Percentiles rank a stretch among this genome's conserved stretches.
These are phyloP conservation scores for Colletotrichum lindemuthianum DNA, from an alignment of 2,329 filamentous ascomycete genomes.

Conservation along the genomic window DNA sequence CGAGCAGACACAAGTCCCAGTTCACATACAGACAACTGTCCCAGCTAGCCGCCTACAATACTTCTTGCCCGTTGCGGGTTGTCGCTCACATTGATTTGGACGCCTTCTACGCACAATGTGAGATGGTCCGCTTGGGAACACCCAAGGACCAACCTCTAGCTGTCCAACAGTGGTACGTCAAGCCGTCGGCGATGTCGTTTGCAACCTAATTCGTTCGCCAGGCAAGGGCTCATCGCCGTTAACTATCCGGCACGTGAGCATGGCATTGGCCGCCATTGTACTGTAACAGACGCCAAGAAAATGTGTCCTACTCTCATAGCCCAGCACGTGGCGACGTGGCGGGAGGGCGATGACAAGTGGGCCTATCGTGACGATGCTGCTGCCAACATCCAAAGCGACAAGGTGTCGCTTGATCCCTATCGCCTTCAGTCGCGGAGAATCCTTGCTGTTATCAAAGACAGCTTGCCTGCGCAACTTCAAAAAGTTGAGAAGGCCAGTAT, in stretches of 20 bases:
- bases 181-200: background rate
- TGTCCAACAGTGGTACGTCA: slow-evolving; percentile 85
- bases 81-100: slow-evolving; percentile 95
- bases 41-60: slow-evolving; percentile 76
- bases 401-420: slow-evolving; percentile 95
- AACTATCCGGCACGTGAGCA: slow-evolving; percentile 91
- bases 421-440: slow-evolving; percentile 86
- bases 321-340: slow-evolving; percentile 96
- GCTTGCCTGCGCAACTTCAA: slow-evolving; percentile 72
- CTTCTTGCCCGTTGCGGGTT: slow-evolving; percentile 82
- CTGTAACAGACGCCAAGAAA: slow-evolving; percentile 83
- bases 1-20: slow-evolving; percentile 59
- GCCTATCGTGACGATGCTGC: slow-evolving; percentile 86
- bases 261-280: slow-evolving; percentile 83
- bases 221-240: slow-evolving; percentile 93
- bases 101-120: slow-evolving; percentile 97
- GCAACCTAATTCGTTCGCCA: slow-evolving; percentile 42
- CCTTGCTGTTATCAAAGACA: slow-evolving; percentile 79
- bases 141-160: slow-evolving; percentile 83
- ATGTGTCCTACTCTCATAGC: slow-evolving; percentile 84
- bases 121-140: slow-evolving; percentile 85
- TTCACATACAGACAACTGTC: slow-evolving; percentile 88
- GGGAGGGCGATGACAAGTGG: slow-evolving; percentile 92
- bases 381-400: slow-evolving; percentile 84
- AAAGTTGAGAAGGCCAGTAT: slow-evolving; percentile 93